These are phyloP conservation scores for Trichophyton rubrum DNA, from an alignment of 2,329 filamentous ascomycete species.

Conservation along the genomic window DNA sequence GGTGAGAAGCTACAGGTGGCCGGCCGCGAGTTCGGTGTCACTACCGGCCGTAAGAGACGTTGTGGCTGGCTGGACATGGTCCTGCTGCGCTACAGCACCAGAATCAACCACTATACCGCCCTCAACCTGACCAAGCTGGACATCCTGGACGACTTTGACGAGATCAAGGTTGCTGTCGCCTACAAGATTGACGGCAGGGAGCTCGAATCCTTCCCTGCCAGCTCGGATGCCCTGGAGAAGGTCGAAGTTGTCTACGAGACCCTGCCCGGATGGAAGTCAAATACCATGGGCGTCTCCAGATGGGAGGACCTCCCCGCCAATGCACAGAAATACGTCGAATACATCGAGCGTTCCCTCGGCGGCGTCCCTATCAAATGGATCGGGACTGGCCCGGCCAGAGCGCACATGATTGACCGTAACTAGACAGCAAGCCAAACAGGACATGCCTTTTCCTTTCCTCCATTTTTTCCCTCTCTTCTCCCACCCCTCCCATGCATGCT, in stretches of 20 bases:
- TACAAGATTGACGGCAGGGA: constrained; percentile 42
- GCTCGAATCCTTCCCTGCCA: constrained; percentile 46
- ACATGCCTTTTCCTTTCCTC: background rate
- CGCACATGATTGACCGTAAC: constrained; percentile 48
- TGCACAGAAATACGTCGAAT: constrained; percentile 49
- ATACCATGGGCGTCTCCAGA: constrained; percentile 44
- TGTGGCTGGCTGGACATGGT: constrained; percentile 56
- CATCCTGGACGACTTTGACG: constrained; percentile 50
- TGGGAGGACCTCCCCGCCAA: constrained; percentile 47
- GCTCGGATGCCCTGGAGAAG: constrained; percentile 40
- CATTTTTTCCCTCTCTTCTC: no score
- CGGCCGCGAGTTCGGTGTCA: constrained; percentile 45
- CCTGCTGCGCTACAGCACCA: constrained; percentile 49
- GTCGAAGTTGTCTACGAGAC: constrained; percentile 48
- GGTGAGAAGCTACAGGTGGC: constrained; percentile 46
- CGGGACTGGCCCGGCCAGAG: constrained; percentile 48
- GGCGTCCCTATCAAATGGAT: constrained; percentile 50
- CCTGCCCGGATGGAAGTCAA: constrained; percentile 49
- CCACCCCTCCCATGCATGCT: background rate
- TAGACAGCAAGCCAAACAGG: background rate
- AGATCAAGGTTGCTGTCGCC: constrained; percentile 48
- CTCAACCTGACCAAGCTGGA: constrained; percentile 55
- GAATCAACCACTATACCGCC: constrained; percentile 41
- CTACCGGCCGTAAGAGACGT: constrained; percentile 48
- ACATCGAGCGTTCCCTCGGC: constrained; percentile 45